Conservation (phyloP, 495 filamentous ascomycete genomes). For the Aspergillus hancockii region DNA sequence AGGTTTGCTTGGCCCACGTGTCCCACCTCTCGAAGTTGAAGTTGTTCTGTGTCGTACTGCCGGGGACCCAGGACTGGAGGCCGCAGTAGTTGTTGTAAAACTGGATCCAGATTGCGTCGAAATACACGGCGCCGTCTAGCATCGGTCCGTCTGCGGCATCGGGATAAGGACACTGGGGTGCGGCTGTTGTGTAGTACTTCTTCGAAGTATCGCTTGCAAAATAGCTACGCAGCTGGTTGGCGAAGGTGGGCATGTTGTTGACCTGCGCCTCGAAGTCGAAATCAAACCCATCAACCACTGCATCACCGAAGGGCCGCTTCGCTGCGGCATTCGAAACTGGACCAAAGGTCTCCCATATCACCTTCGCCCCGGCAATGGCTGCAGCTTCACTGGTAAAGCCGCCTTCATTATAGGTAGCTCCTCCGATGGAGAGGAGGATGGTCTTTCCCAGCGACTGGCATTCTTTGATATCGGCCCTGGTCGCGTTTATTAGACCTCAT, state of each 20-base stretch:
- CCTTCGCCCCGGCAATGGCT: conserved; percentile 56
- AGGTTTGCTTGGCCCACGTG: conserved; percentile 62
- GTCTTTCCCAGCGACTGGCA: conserved; percentile 68
- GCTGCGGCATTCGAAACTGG: conserved; percentile 29
- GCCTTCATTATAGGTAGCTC: conserved; percentile 61
- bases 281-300: conserved; percentile 72
- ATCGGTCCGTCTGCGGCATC: conserved; percentile 59
- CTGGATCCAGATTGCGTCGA: conserved; percentile 69
- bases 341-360: conserved; percentile 71
- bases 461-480: conserved; percentile 55
- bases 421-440: conserved; percentile 68
- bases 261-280: conserved; percentile 61
- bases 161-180: conserved; percentile 68
- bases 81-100: conserved; percentile 80
- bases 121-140: conserved; percentile 50
- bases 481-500: conserved; percentile 20
- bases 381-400: conserved; percentile 57
- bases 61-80: conserved; percentile 47
- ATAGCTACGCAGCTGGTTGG: conserved; percentile 51
- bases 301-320: conserved; percentile 64
- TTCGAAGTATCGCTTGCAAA: conserved; percentile 52
- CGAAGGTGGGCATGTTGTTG: conserved; percentile 55
- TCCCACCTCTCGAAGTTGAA: conserved; percentile 76
- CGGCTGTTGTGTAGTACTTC: conserved; percentile 61
- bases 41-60: conserved; percentile 48